Base-by-base conservation (phyloP, 1,139 yeast species). In the Geotrichum citri-aurantii region DNA sequence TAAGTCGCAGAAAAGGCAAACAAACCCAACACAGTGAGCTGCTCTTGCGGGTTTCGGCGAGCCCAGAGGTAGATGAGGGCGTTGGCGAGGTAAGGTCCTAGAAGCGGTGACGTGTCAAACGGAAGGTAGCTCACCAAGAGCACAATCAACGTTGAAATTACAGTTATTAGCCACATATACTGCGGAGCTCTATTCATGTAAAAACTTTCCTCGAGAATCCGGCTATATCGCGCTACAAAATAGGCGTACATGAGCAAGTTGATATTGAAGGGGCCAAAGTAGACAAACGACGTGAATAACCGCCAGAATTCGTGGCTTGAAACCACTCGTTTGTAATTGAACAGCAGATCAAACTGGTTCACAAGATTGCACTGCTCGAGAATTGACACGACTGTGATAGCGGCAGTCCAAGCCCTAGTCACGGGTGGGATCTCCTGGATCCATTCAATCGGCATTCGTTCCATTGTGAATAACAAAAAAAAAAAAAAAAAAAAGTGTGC, bases 61-160 rank as follows among this genome's bases (percentile, higher is more conserved):
- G 81, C 71, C 80, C 82, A 79, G 44, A 80, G 66, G 63, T 77
- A 80, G 2, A 76, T 63, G 55, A 80, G 59, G 3, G 76, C 69
- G 53, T 75, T 73, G 26, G 75, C 67, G 44, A 80, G 66, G 31
- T 72, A 70, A 0, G 71, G 66, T 6, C 80, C 79, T 24, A 78
- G 67, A 33, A 73, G 64, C 29, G 71, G 69, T 40, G 75, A 63
- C 11, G 72, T 69, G 27, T 65, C 66, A 3, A 57, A n/a, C 8
- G 54, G 21, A 40, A 53, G 23, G 46, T 54, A 40, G 49, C 58
- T 48, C 1, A 19, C 44, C 17, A 37, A 37, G 14, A 37, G 2
- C 19, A 37, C 44, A 37, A 37, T 37, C 17, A 17, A 37, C 44
- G 44, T n/a, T 37, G 44, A 17, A 47, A 54, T 48, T 46, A 54